Evolutionary conservation across 2,329 filamentous ascomycete genomes (phyloP).

Genomic region (Apiospora marii): DNA sequence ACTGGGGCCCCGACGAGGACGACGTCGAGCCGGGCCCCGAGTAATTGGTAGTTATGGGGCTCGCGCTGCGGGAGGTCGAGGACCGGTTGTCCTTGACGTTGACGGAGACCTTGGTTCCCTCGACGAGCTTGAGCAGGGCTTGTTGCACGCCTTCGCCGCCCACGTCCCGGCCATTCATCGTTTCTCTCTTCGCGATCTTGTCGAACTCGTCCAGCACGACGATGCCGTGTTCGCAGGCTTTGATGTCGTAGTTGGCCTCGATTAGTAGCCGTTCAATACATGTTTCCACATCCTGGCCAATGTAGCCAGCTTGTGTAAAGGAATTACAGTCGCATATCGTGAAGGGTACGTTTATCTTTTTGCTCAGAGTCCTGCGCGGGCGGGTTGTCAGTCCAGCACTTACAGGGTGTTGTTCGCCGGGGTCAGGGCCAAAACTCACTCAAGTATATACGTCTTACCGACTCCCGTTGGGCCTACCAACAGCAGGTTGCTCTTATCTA

Average conservation of each 20-base stretch:
- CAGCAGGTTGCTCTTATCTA: slow-evolving; percentile 96
- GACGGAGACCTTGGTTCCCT: slow-evolving; percentile 92
- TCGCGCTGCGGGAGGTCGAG: slow-evolving; percentile 54
- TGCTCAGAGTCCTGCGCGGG: slow-evolving; percentile 78
- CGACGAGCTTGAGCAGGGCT: slow-evolving; percentile 92
- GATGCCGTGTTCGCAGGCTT: slow-evolving; percentile 87
- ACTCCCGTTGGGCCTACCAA: slow-evolving; percentile 92
- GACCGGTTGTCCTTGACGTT: slow-evolving; percentile 83
- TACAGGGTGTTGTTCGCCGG: not conserved
- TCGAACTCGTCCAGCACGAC: slow-evolving; percentile 97
- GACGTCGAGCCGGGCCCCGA: slow-evolving; percentile 54
- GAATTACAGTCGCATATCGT: slow-evolving; percentile 96
- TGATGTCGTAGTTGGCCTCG: slow-evolving; percentile 88
- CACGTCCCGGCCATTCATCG: slow-evolving; percentile 90
- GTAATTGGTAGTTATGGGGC: slow-evolving; percentile 62
- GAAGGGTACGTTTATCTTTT: slow-evolving; percentile 93
- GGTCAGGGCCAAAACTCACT: slow-evolving; percentile 52
- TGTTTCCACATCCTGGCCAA: slow-evolving; percentile 96
- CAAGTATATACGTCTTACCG: slow-evolving; percentile 93
- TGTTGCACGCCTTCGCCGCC: slow-evolving; percentile 97
- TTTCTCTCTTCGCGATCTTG: slow-evolving; percentile 91
- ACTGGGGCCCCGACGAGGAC: slow-evolving; percentile 50
- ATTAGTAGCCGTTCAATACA: slow-evolving; percentile 91
- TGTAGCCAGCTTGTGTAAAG: slow-evolving; percentile 96
- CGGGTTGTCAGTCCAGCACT: not conserved